These are phyloP conservation scores for Kingdonia uniflora DNA, from an alignment of 164 flowering plant species.

Conservation along the genomic window DNA sequence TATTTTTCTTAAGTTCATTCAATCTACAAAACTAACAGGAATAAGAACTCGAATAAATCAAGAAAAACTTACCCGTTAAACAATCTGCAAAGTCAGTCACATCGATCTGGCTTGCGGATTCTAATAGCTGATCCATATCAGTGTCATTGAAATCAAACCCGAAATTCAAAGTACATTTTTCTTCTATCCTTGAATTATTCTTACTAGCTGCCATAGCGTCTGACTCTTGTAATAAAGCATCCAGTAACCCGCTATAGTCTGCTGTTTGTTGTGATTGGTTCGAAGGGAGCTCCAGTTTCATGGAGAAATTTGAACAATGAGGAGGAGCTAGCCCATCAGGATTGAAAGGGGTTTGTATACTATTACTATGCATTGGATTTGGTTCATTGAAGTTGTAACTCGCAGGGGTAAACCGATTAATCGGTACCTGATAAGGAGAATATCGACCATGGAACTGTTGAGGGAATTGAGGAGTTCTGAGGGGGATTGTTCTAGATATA, in stretches of 20 bases:
- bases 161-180: conserved; percentile 7
- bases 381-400: conserved; percentile 3
- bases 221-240: conserved; percentile 30
- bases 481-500: not conserved
- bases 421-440: not conserved
- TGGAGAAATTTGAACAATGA: conserved; percentile 5
- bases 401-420: not conserved
- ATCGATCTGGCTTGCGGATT: conserved; percentile 6
- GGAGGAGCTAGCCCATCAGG: not conserved
- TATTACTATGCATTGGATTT: not conserved
- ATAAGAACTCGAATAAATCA: too few relatives aligned
- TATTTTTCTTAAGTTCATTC: too few relatives aligned
- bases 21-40: too few relatives aligned
- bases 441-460: not conserved
- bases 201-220: conserved; percentile 9
- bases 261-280: conserved; percentile 17
- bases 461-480: not conserved
- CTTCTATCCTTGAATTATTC: conserved; percentile 6
- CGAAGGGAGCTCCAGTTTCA: conserved; percentile 33
- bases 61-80: conserved; percentile 4
- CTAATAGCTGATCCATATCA: not conserved
- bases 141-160: not conserved
- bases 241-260: conserved; percentile 26
- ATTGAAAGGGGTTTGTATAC: conserved; percentile 3
- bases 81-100: conserved; percentile 6